Base-by-base conservation (phyloP, 2,329 filamentous ascomycete species). In the Pseudogymnoascus sp. region DNA sequence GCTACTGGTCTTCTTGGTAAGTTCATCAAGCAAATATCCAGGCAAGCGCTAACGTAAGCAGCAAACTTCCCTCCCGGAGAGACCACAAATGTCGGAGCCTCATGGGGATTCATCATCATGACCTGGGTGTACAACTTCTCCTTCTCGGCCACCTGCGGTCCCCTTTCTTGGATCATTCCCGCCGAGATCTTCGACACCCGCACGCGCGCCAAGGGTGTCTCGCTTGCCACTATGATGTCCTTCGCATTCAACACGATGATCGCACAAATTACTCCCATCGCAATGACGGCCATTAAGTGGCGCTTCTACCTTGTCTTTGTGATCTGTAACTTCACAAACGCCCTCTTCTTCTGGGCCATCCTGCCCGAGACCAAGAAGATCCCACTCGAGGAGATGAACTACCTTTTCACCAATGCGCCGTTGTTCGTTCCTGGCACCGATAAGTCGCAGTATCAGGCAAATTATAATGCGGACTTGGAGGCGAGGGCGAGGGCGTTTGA, bases 51-150 rank as follows among this genome's bases (percentile, higher is more conserved):
- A 21, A 42, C 33, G 29, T 21, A 16, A 47, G 73, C 29, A 74
- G 73, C 79, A 47, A 68, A 74, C 31, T 92, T 87, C 73, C 88
- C 88, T 1, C 83, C 88, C 1, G 80, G 1, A 74, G 73, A 56
- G 76, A 79, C 64, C 74, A 73, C 64, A 33, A 84, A 84, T 64
- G 75, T 75, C 42, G 76, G 78, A 4, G 87, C 87, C 0, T 80
- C 81, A 6, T 90, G 87, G 86, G 88, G 84, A 1, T 93, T 93
- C 74, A 93, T 93, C 65, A 79, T 83, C 63, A 82, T 86, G 69
- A 93, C 89, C 1, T 93, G 89, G 89, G 72, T 90, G 1, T 93
- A 90, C 80, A 92, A 93, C 76, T 88, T 91, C 77, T 87, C 81
- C 44, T 92, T 91, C 79, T 87, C 82, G 3, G 81, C 82, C 35